These are phyloP conservation scores for Ophiocordyceps camponoti-rufipedis DNA, from an alignment of 2,329 filamentous ascomycete species.

Conservation along the genomic window DNA sequence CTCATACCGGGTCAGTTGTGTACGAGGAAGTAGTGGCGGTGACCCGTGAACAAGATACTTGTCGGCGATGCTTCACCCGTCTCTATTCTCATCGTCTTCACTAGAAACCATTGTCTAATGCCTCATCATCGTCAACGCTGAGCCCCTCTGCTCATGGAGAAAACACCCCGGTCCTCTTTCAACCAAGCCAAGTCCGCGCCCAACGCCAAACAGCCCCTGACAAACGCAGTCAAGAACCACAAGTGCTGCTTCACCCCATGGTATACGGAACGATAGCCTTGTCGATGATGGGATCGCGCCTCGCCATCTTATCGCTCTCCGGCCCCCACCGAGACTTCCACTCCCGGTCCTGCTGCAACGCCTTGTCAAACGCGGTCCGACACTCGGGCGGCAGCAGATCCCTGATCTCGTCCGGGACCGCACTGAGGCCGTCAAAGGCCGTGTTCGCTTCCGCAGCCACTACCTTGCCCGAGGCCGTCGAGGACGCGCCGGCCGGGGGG, in stretches of 20 bases:
- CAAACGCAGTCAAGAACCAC: too few species aligned
- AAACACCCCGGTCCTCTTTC: too few species aligned
- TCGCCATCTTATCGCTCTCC: conserved; percentile 39
- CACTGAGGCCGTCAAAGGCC: conserved; percentile 41
- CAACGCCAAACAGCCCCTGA: neutral
- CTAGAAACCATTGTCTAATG: too few species aligned
- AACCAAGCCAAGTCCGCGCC: too few species aligned
- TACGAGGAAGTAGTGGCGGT: too few species aligned
- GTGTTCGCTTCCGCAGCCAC: conserved; percentile 25
- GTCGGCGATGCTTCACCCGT: too few species aligned
- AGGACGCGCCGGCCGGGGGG: conserved; percentile 26
- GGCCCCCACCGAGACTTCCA: conserved; percentile 64
- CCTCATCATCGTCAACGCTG: too few species aligned
- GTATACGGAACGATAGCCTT: conserved; percentile 44
- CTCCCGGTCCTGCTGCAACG: conserved; percentile 41
- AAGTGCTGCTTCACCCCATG: conserved; percentile 11
- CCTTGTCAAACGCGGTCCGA: conserved; percentile 51
- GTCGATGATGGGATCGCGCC: conserved; percentile 38
- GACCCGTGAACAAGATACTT: too few species aligned
- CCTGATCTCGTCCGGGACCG: conserved; percentile 45
- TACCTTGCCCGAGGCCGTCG: conserved; percentile 23
- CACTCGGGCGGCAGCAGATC: conserved; percentile 52
- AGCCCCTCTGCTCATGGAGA: too few species aligned
- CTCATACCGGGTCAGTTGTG: too few species aligned
- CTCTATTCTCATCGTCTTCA: too few species aligned